Evolutionary conservation across 306 rosid genomes (phyloP).

Genomic region (Ormosia emarginata): DNA sequence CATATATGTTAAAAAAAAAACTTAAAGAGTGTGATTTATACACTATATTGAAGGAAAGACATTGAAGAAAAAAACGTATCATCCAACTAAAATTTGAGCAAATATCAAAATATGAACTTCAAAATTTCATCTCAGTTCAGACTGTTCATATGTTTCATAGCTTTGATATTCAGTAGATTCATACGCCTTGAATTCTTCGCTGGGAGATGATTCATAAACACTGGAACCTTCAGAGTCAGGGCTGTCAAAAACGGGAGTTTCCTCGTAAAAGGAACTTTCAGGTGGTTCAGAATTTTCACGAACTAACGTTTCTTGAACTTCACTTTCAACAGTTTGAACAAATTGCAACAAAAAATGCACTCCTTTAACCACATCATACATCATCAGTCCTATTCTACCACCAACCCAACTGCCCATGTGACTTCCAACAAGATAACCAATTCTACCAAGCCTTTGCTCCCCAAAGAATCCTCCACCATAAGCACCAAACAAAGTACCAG

Average conservation of each 20-base stretch:
- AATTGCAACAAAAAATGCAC: conserved; percentile 50
- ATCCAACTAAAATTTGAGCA: conserved; percentile 9
- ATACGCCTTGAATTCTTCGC: conserved; percentile 29
- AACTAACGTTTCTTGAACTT: conserved; percentile 25
- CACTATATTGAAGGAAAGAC: conserved; percentile 9
- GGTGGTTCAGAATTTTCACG: conserved; percentile 35
- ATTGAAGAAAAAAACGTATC: not conserved
- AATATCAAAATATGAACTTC: not conserved
- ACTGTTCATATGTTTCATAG: conserved; percentile 39
- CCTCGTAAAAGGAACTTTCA: conserved; percentile 19
- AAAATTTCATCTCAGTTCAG: conserved; percentile 50
- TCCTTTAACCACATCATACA: conserved; percentile 75
- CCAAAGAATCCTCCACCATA: conserved; percentile 68
- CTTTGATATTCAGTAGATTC: conserved; percentile 33
- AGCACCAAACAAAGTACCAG: conserved; percentile 78
- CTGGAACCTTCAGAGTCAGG: conserved; percentile 29
- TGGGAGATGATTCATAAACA: conserved; percentile 32
- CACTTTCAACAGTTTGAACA: conserved; percentile 40
- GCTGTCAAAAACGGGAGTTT: conserved; percentile 36
- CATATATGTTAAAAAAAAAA: not conserved
- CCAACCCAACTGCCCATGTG: conserved; percentile 92
- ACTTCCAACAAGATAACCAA: conserved; percentile 92
- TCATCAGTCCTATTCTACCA: conserved; percentile 81
- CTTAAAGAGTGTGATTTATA: not conserved
- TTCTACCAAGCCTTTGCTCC: conserved; percentile 74